Conservation (phyloP, 371 early-diverging fungal species). For the Haplosporangium sp. region DNA sequence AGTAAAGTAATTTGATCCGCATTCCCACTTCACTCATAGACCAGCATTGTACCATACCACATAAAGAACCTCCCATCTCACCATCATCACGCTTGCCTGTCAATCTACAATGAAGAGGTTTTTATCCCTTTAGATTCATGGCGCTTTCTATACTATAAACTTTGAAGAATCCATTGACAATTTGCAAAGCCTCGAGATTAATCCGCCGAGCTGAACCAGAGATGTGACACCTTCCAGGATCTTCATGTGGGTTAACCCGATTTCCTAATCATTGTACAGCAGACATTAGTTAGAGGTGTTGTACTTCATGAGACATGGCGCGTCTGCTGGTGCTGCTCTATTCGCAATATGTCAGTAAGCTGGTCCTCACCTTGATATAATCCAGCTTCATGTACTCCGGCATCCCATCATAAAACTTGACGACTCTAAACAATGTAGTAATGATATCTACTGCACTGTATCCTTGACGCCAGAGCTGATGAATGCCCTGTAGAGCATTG, state of each 20-base stretch:
- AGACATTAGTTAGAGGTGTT: neutral
- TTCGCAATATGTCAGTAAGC: neutral
- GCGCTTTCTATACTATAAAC: conserved; percentile 15
- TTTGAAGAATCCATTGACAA: conserved; percentile 41
- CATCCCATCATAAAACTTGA: conserved; percentile 74
- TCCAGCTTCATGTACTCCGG: conserved; percentile 82
- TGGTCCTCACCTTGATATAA: conserved; percentile 76
- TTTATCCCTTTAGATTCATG: too few relatives aligned
- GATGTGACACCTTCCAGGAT: conserved; percentile 86
- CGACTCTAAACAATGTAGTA: conserved; percentile 89
- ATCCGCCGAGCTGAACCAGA: conserved; percentile 83
- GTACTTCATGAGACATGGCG: neutral
- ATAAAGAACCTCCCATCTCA: conserved; percentile 2
- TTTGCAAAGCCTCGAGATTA: conserved; percentile 77
- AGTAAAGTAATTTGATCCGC: neutral
- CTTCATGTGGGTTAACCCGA: conserved; percentile 87
- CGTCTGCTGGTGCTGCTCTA: neutral
- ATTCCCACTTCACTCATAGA: neutral
- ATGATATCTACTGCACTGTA: conserved; percentile 93
- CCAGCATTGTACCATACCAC: conserved; percentile 16
- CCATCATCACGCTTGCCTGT: neutral
- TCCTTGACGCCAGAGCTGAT: conserved; percentile 82
- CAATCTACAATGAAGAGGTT: too few relatives aligned
- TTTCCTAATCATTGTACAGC: conserved; percentile 66
- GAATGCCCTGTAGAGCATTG: conserved; percentile 75